Evolutionary conservation across 768 basidiomycete species (phyloP), one percentile per base, ranked within the genome.

Genomic region (Brasilioporus rufonigricans): DNA sequence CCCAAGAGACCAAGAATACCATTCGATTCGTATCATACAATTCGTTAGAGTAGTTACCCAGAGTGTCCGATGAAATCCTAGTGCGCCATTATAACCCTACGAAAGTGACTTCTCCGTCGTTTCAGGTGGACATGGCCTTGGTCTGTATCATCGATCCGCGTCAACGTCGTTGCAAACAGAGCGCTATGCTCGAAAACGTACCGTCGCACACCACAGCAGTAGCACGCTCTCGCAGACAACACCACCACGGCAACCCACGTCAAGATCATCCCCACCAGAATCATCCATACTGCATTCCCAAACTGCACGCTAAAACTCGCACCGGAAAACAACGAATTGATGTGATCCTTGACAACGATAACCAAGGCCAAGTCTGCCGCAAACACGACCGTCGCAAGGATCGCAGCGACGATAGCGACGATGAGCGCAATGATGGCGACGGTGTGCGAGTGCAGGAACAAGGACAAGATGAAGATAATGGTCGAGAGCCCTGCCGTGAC

Each of bases 251-350:
- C 80, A 3, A 79, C 41, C 86, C 87, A 90, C 2, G 80, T 77
- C 58, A 82, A 66, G 11, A 81, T 58, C 49, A 81, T 69, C 16
- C 80, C 83, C 5, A 64, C 74, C 39, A 90, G 60, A n/a, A 82
- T 77, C 81, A 91, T 80, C 88, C 88, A 91, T 9, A 86, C 79
- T 10, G 69, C 87, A 56, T 84, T 83, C n/a, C 89, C 87, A 68
- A 80, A 87, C 13, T 67, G 56, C 10, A 85, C 76, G 0, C 60
- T 67, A 26, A 89, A 74, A 43, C 69, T 58, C 44, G 77, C 71
- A 9, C 67, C 71, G 0, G 76, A 64, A 21, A 65, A 49, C 14
- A 80, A 31, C 13, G 68, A 62, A 27, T 70, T 33, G 24, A 89
- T 64, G 43, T 80, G 70, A 47, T 73, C 61, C 62, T 71, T 74